Percentiles rank a stretch among this genome's conserved stretches.
These are phyloP conservation scores for Aspergillus novoparasiticus DNA, from an alignment of 2,329 filamentous ascomycete genomes.

Conservation along the genomic window DNA sequence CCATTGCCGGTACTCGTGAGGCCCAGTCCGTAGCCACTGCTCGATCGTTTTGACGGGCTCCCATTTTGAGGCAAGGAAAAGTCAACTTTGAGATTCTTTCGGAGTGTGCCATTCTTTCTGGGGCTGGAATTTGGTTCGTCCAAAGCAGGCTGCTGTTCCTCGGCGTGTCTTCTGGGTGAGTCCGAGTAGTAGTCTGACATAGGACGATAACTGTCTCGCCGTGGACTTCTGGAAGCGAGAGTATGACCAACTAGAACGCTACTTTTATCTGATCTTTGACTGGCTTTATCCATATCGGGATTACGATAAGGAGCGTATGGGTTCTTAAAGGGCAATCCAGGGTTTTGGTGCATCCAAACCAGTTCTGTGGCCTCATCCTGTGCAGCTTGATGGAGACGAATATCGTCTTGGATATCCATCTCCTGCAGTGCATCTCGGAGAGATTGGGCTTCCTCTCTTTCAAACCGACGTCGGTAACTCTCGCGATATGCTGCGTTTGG, in stretches of 20 bases:
- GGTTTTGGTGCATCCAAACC: conserved; percentile 65
- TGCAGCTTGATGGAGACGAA: conserved; percentile 57
- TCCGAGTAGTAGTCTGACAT: conserved; percentile 23
- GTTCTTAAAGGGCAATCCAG: conserved; percentile 51
- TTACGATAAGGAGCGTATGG: conserved; percentile 52
- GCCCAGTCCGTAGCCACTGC: conserved; percentile 22
- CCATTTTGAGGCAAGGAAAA: conserved; percentile 40
- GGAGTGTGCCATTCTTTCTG: conserved; percentile 27
- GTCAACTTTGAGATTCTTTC: conserved; percentile 44
- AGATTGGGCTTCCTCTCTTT: conserved; percentile 60
- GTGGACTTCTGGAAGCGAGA: conserved; percentile 14
- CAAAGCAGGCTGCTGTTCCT: conserved; percentile 2
- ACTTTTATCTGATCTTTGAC: conserved; percentile 47
- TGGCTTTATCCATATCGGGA: conserved; percentile 43
- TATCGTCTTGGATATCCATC: conserved; percentile 60
- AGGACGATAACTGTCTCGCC: conserved; percentile 21
- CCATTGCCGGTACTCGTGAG: conserved; percentile 40
- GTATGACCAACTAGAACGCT: conserved; percentile 50
- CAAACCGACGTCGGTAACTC: conserved; percentile 56
- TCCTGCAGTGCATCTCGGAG: conserved; percentile 60
- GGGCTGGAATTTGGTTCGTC: conserved; percentile 14
- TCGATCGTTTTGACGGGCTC: conserved; percentile 14
- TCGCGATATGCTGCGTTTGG: conserved; percentile 56
- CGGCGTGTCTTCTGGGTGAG: background rate
- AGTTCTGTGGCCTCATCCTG: conserved; percentile 66